Percentiles rank a stretch among this genome's conserved stretches.
These are phyloP conservation scores for Lodderomyces parapsilosis DNA, from an alignment of 1,139 yeast genomes.

Conservation along the genomic window DNA sequence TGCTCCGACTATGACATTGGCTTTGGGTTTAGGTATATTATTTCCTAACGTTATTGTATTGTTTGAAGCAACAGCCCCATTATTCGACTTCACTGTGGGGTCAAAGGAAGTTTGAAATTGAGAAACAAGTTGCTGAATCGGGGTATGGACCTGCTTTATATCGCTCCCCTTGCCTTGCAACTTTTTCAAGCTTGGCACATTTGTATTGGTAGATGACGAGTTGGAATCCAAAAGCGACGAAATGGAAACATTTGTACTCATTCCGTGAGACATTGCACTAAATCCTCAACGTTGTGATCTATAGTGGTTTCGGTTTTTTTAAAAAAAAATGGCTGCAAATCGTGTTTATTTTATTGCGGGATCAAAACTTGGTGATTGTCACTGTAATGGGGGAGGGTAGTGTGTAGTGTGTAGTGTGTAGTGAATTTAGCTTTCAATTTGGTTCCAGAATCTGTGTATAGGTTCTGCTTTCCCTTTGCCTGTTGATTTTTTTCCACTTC, in stretches of 20 bases:
- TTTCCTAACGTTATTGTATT: constrained; percentile 4
- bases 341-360: background rate
- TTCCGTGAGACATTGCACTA: constrained; percentile 4
- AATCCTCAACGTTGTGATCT: background rate
- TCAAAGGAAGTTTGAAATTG: constrained; percentile 24
- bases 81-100: constrained; percentile 12
- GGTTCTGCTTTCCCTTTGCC: too few species aligned
- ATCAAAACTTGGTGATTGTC: background rate
- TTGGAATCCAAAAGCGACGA: constrained; percentile 18
- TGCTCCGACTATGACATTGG: constrained; percentile 8
- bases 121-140: constrained; percentile 21
- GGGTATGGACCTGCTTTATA: constrained; percentile 3
- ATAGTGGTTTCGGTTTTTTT: too few species aligned
- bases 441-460: too few species aligned
- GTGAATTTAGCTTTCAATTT: too few species aligned
- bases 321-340: background rate
- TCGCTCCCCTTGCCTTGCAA: background rate
- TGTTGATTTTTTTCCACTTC: too few species aligned
- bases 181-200: background rate
- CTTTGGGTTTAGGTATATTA: too few species aligned
- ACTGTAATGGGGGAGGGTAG: too few species aligned
- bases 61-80: constrained; percentile 3
- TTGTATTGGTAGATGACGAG: constrained; percentile 5
- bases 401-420: too few species aligned
- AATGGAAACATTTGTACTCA: constrained; percentile 16